phyloP scores from a whole-genome alignment of 2,329 filamentous ascomycete species.

The Aureobasidium sp. region DNA sequence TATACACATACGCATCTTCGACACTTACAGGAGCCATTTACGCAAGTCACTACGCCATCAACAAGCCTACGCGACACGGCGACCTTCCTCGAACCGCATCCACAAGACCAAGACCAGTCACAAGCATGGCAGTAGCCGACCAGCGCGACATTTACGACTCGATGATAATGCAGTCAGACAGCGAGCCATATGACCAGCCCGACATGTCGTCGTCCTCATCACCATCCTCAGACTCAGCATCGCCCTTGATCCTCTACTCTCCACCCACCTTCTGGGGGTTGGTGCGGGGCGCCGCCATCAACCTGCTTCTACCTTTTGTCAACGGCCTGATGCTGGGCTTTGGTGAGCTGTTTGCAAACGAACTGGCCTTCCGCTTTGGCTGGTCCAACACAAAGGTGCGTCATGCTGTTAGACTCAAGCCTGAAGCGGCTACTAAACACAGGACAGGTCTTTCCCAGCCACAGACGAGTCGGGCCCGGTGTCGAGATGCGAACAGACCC shows the following conservation, averaged over 20 bases:
- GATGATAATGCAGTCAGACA: slow-evolving; percentile 72
- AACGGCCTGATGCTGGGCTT: slow-evolving; percentile 98
- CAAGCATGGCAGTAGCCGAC: slow-evolving; percentile 40
- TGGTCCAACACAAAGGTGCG: slow-evolving; percentile 91
- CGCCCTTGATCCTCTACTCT: slow-evolving; percentile 74
- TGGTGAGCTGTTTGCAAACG: slow-evolving; percentile 92
- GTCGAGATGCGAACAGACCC: slow-evolving; percentile 69
- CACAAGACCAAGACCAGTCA: neutral
- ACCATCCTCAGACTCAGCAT: slow-evolving; percentile 53
- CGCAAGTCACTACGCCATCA: no score
- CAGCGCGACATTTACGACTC: slow-evolving; percentile 59
- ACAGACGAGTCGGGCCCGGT: slow-evolving; percentile 69
- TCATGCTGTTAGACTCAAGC: neutral
- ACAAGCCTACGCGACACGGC: neutral
- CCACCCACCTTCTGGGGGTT: slow-evolving; percentile 83
- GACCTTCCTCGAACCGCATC: neutral
- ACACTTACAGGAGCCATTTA: no score
- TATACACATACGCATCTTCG: neutral
- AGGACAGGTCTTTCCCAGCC: slow-evolving; percentile 47
- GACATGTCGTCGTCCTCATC: slow-evolving; percentile 53
- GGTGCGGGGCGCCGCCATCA: slow-evolving; percentile 83
- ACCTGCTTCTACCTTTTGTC: slow-evolving; percentile 87
- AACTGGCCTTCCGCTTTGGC: slow-evolving; percentile 84
- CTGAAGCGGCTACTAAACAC: neutral
- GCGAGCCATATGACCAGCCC: slow-evolving; percentile 66